Evolutionary conservation across 768 basidiomycete genomes (phyloP).

Genomic region (Tylopilus balloui): DNA sequence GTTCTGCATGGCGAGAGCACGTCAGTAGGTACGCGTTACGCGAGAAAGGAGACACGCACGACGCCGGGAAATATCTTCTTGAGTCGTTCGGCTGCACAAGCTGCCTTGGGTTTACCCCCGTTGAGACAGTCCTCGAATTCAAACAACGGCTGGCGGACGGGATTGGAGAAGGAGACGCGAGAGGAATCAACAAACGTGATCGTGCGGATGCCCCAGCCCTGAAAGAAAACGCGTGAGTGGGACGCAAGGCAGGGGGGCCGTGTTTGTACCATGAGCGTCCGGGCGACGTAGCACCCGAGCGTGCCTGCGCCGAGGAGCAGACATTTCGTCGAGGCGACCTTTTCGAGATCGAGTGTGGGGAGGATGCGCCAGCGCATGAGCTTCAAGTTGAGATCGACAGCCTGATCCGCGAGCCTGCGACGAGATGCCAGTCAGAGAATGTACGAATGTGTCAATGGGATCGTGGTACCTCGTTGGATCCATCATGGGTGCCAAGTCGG

Average conservation of each 20-base stretch:
- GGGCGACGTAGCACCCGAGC: conserved; percentile 91
- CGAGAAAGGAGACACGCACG: conserved; percentile 43
- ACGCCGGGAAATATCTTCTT: conserved; percentile 92
- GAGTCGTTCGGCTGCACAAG: conserved; percentile 79
- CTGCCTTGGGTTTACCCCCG: conserved; percentile 92
- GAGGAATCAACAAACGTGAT: conserved; percentile 93
- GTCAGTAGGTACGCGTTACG: background rate
- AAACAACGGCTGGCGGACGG: conserved; percentile 94
- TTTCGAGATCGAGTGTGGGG: conserved; percentile 84
- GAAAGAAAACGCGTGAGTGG: background rate
- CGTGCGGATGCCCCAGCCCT: conserved; percentile 95
- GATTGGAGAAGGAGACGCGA: conserved; percentile 93
- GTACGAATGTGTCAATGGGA: background rate
- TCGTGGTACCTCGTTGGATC: conserved; percentile 67
- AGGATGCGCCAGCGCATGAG: conserved; percentile 98
- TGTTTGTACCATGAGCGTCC: conserved; percentile 69
- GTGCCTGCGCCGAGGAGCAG: conserved; percentile 93
- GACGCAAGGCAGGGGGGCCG: accelerated
- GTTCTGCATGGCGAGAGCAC: conserved; percentile 48
- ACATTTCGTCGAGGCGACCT: conserved; percentile 73
- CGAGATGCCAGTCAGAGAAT: background rate
- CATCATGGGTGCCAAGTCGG: conserved; percentile 95
- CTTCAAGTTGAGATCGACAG: conserved; percentile 96
- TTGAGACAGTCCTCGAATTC: conserved; percentile 90
- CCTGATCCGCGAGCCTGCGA: conserved; percentile 83